These are phyloP conservation scores for Sarcodon sp. DNA, from an alignment of 768 basidiomycete species.

Conservation along the genomic window DNA sequence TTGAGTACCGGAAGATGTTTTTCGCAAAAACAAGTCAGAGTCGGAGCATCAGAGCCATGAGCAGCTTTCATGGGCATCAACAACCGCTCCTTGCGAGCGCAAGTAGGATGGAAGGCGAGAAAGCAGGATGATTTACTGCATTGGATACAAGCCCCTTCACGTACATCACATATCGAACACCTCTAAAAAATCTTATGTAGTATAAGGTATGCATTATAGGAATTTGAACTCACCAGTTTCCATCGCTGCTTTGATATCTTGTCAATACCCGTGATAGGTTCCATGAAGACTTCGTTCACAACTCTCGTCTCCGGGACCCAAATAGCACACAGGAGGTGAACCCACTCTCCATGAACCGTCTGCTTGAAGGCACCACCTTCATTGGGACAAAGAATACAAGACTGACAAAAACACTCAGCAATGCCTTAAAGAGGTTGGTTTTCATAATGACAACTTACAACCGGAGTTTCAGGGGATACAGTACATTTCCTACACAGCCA, in stretches of 20 bases:
- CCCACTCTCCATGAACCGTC: constrained; percentile 86
- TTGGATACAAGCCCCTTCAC: constrained; percentile 86
- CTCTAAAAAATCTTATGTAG: constrained; percentile 20
- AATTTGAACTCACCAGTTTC: constrained; percentile 64
- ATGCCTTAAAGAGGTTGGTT: not conserved
- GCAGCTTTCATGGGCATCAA: constrained; percentile 80
- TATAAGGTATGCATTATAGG: not conserved
- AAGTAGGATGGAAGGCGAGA: constrained; percentile 89
- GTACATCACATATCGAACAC: constrained; percentile 49
- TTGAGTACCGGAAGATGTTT: constrained; percentile 70
- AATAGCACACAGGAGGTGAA: constrained; percentile 91
- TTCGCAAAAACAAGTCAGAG: constrained; percentile 77
- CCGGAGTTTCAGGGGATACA: constrained; percentile 92
- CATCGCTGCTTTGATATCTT: constrained; percentile 82
- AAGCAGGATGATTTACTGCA: constrained; percentile 87
- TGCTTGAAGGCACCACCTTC: constrained; percentile 99
- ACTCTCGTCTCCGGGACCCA: constrained; percentile 95
- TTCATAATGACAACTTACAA: constrained; percentile 43
- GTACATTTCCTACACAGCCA: constrained; percentile 99
- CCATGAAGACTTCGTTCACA: constrained; percentile 95
- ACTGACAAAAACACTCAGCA: constrained; percentile 26
- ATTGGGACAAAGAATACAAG: constrained; percentile 91
- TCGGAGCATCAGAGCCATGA: constrained; percentile 59
- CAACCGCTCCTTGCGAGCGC: constrained; percentile 78
- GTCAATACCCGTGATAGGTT: constrained; percentile 87